Conservation (phyloP, 2,329 filamentous ascomycete species). For the Pseudogymnoascus sp. region DNA sequence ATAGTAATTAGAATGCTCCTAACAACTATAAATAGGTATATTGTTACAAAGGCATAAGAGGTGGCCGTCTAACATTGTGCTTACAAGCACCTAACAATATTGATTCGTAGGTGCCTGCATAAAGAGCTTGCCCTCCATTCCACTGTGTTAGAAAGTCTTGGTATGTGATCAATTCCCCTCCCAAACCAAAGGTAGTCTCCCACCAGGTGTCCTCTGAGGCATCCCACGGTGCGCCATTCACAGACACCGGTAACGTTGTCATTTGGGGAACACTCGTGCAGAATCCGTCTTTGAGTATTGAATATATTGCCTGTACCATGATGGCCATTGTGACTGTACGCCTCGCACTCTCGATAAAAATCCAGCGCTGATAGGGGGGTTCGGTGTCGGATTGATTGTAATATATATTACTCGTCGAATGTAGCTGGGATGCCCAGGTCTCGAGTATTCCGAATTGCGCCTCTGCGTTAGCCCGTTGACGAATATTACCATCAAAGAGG, state of each 20-base stretch:
- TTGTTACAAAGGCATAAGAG: neutral
- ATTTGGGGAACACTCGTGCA: constrained; percentile 14
- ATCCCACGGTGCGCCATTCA: constrained; percentile 13
- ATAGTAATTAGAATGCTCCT: neutral
- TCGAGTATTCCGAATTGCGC: constrained; percentile 20
- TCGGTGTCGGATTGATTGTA: neutral
- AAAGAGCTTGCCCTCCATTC: neutral
- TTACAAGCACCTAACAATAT: neutral
- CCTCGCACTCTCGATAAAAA: constrained; percentile 30
- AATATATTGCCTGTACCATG: constrained; percentile 17
- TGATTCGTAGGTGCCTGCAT: neutral
- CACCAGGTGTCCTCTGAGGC: neutral
- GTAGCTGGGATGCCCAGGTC: constrained; percentile 22
- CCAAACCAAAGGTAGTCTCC: neutral
- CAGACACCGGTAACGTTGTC: constrained; percentile 14
- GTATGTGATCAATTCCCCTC: constrained; percentile 11
- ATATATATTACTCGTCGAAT: constrained; percentile 8
- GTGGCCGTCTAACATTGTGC: neutral
- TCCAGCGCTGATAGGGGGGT: constrained; percentile 22
- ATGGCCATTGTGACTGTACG: constrained; percentile 22
- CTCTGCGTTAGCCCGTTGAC: constrained; percentile 22
- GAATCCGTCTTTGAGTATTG: constrained; percentile 14
- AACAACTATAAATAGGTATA: neutral
- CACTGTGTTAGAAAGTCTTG: constrained; percentile 12
- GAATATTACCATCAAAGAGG: constrained; percentile 24